These are phyloP conservation scores for Trifolium repens DNA, from an alignment of 306 rosid genomes.

Conservation along the genomic window DNA sequence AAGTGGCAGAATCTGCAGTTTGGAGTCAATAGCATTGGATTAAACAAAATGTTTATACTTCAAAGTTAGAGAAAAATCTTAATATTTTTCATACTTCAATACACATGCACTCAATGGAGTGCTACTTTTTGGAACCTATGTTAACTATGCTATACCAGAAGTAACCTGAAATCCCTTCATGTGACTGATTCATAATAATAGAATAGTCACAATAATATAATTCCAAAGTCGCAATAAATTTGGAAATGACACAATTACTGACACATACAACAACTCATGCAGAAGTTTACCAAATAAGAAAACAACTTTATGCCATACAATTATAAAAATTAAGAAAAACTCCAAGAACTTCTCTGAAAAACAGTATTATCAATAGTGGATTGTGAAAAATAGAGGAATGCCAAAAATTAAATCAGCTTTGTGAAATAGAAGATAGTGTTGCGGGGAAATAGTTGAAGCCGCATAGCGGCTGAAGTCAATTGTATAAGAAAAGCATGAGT, in stretches of 20 bases:
- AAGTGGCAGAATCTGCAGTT: constrained; percentile 84
- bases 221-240: background rate
- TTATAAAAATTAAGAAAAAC: too few relatives aligned
- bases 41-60: constrained; percentile 23
- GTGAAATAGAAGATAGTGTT: background rate
- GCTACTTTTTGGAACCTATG: background rate
- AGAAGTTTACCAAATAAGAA: too few relatives aligned
- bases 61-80: background rate
- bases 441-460: background rate
- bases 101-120: background rate
- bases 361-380: too few relatives aligned
- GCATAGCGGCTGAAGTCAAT: background rate
- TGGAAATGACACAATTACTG: background rate
- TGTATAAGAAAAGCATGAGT: background rate
- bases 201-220: too few relatives aligned
- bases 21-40: constrained; percentile 38
- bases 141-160: background rate
- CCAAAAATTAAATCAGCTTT: background rate
- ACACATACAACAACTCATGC: constrained; percentile 6
- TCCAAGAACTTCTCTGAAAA: too few relatives aligned
- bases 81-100: background rate
- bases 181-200: constrained; percentile 1
- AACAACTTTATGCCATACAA: background rate
- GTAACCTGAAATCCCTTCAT: constrained; percentile 1
- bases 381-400: too few relatives aligned